These are phyloP conservation scores for Incumbomyces delicatus DNA, from an alignment of 2,329 filamentous ascomycete species.

Conservation along the genomic window DNA sequence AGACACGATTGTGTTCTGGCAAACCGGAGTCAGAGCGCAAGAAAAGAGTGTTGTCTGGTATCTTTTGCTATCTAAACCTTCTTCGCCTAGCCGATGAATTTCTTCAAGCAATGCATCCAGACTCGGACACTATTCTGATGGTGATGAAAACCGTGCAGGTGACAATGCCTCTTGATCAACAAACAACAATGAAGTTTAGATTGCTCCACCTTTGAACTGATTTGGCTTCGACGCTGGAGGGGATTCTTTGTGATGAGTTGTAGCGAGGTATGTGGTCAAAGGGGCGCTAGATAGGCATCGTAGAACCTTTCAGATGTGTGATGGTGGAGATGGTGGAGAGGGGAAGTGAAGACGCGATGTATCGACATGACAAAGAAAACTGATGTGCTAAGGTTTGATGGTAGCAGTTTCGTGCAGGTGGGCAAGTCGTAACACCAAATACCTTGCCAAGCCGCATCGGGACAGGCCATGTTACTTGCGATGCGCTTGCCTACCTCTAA, in stretches of 20 bases:
- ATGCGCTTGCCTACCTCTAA: no score
- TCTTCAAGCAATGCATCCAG: no score
- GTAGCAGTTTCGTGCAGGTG: no score
- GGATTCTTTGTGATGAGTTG: neutral
- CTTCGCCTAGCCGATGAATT: neutral
- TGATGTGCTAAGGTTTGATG: no score
- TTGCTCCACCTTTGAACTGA: neutral
- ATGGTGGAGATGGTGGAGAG: no score
- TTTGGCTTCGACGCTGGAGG: neutral
- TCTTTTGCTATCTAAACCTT: slow-evolving; percentile 21
- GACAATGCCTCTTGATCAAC: slow-evolving; percentile 4
- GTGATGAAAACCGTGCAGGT: neutral
- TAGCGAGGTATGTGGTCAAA: neutral
- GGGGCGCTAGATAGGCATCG: neutral
- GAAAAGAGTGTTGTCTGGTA: slow-evolving; percentile 20
- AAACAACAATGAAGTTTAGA: slow-evolving; percentile 4
- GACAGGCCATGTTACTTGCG: no score
- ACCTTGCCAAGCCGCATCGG: no score
- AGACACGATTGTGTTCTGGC: slow-evolving; percentile 1
- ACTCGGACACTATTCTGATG: no score
- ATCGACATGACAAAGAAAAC: no score
- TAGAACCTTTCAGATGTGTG: no score
- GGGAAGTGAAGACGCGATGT: no score
- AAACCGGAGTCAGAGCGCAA: slow-evolving; percentile 7
- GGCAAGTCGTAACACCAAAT: no score